Percentiles rank a stretch among this genome's conserved stretches.
Evolutionary conservation across 2,329 filamentous ascomycete species (phyloP).

Genomic region (Calonectria ilicicola): DNA sequence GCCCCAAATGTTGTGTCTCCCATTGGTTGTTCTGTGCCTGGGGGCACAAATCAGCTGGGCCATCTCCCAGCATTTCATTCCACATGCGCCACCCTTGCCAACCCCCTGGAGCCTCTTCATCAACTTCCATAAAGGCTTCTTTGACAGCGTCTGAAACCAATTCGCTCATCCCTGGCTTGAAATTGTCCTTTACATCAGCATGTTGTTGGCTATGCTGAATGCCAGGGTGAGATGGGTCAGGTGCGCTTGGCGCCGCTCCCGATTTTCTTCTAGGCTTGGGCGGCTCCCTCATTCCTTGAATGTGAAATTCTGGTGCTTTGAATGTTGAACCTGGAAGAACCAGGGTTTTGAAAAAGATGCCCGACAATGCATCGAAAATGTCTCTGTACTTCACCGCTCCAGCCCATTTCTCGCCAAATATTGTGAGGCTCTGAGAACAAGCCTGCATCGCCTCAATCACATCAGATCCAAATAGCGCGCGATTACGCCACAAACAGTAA

Average conservation of each 20-base stretch:
- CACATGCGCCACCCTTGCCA: slow-evolving; percentile 46
- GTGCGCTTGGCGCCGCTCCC: background rate
- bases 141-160: slow-evolving; percentile 33
- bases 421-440: background rate
- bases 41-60: slow-evolving; percentile 16
- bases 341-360: background rate
- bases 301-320: background rate
- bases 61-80: slow-evolving; percentile 41
- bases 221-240: background rate
- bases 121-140: slow-evolving; percentile 45
- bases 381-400: background rate
- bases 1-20: background rate
- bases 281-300: background rate
- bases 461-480: background rate
- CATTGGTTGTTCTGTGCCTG: background rate
- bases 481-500: background rate
- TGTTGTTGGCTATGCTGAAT: background rate
- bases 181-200: background rate
- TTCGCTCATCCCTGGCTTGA: background rate
- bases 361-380: background rate
- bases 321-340: background rate
- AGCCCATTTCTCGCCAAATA: background rate
- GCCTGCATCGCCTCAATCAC: background rate
- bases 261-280: background rate
- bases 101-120: slow-evolving; percentile 42